Evolutionary conservation across 208 protist species (phyloP), one percentile per base, ranked within the genome.

Genomic region (Phytomonas francai): DNA sequence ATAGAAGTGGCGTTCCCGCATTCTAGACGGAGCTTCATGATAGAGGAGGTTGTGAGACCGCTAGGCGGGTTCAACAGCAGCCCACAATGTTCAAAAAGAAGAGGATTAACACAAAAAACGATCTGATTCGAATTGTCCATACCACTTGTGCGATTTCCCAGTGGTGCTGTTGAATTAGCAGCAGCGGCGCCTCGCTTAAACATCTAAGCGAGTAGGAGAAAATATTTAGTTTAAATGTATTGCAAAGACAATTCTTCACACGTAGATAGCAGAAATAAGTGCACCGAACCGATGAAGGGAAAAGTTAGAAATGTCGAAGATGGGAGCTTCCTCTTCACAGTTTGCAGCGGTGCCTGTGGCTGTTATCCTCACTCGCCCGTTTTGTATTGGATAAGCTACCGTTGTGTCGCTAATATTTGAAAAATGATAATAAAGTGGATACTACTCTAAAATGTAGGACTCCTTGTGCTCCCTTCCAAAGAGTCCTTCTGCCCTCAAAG

Each of bases 1-100:
- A 96, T 93, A 49, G 81, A 83, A 19, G 91, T 87, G 45, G 77
- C 74, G 77, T 79, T 92, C 39, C 79, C 76, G 54, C 77, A 81
- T 67, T 84, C 76, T 60, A 85, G 80, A 42, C 83, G 69, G 63
- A 96, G 71, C 60, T 83, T 87, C 78, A 93, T 83, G 39, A 96
- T 77, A 0, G 86, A 65, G 16, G 85, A 71, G 4, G 81, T 87
- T 12, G 91, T 94, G 12, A 96, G 74, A 16, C 84, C 82, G 28
- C 73, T 88, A 36, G 91, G 87, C 0, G 74, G 42, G 54, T 84
- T 81, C 51, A 96, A 68, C 28, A 96, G 78, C 28, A 84, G 67
- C 3, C 91, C 91, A 61, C 81, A 88, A 65, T 91, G 85, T 31
- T 91, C 83, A 58, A 96, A 96, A 33, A 96, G 74, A 3, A 93